phyloP scores from a whole-genome alignment of 1,284 basidiomycete genomes.

The Ceratobasidium sp. region DNA sequence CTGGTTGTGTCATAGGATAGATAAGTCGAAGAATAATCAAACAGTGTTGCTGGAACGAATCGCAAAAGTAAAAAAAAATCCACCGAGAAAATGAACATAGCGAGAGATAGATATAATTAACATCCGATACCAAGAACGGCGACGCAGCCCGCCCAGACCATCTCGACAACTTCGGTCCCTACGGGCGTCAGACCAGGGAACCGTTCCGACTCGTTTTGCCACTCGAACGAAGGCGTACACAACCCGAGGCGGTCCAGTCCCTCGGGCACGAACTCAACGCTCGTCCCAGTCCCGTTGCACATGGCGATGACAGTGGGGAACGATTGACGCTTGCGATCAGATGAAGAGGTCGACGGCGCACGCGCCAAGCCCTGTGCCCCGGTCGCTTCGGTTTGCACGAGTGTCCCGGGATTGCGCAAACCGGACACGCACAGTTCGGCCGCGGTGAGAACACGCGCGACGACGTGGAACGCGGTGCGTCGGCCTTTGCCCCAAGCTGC shows the following conservation, averaged over 20 bases:
- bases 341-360: conserved; percentile 51
- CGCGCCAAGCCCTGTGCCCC: conserved; percentile 62
- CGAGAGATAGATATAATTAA: conserved; percentile 24
- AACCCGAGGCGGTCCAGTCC: conserved; percentile 74
- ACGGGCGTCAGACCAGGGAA: conserved; percentile 66
- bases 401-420: conserved; percentile 72
- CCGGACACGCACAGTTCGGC: conserved; percentile 73
- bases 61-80: conserved; percentile 2
- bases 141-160: conserved; percentile 82
- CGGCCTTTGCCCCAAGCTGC: conserved; percentile 39
- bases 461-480: conserved; percentile 65
- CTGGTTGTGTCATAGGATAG: background rate
- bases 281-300: conserved; percentile 68
- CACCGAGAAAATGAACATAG: background rate
- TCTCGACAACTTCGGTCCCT: conserved; percentile 78
- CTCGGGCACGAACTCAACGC: conserved; percentile 75
- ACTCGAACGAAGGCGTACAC: conserved; percentile 52
- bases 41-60: conserved; percentile 15
- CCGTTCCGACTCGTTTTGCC: conserved; percentile 52
- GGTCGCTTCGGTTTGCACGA: conserved; percentile 70
- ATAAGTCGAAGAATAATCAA: background rate
- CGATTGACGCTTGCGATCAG: conserved; percentile 46
- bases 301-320: conserved; percentile 63
- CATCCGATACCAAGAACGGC: conserved; percentile 59
- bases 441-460: conserved; percentile 73